These are phyloP conservation scores for Botrytis paeoniae DNA, from an alignment of 2,329 filamentous ascomycete species.

Conservation along the genomic window DNA sequence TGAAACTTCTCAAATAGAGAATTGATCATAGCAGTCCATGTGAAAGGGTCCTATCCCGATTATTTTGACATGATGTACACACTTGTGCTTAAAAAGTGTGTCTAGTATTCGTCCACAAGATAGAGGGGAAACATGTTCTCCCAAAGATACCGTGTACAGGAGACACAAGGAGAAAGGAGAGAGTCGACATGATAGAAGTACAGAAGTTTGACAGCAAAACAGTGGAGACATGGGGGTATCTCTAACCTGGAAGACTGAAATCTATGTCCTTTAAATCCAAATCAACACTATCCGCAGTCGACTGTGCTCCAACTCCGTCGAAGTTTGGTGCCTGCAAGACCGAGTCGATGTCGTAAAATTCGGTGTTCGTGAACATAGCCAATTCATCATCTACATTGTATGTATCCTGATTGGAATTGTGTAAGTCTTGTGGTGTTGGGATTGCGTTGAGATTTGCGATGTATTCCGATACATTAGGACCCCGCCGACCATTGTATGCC, in stretches of 20 bases:
- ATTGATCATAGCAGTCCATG: conserved; percentile 1
- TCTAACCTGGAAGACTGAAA: conserved; percentile 21
- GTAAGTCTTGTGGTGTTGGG: conserved; percentile 59
- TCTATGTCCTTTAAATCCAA: conserved; percentile 26
- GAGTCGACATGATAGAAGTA: not conserved
- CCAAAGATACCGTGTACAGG: not conserved
- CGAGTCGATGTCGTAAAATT: conserved; percentile 76
- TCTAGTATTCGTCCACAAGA: not conserved
- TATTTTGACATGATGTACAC: conserved; percentile 5
- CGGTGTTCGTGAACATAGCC: conserved; percentile 76
- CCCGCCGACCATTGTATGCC: conserved; percentile 71
- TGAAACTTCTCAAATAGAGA: conserved; percentile 8
- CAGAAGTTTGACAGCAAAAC: not conserved
- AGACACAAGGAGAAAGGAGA: not conserved
- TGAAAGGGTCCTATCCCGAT: conserved; percentile 5
- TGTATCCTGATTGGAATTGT: conserved; percentile 48
- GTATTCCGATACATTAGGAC: conserved; percentile 86
- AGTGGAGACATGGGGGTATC: not conserved
- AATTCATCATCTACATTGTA: conserved; percentile 69
- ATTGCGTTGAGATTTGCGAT: conserved; percentile 79
- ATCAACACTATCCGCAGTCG: conserved; percentile 22
- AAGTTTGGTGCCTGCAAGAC: conserved; percentile 46
- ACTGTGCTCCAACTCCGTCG: conserved; percentile 21
- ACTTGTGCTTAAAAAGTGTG: conserved; percentile 1
- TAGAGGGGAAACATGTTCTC: not conserved